Conservation (phyloP, 139 green algal genomes). For the Picochlorum costavermella region DNA sequence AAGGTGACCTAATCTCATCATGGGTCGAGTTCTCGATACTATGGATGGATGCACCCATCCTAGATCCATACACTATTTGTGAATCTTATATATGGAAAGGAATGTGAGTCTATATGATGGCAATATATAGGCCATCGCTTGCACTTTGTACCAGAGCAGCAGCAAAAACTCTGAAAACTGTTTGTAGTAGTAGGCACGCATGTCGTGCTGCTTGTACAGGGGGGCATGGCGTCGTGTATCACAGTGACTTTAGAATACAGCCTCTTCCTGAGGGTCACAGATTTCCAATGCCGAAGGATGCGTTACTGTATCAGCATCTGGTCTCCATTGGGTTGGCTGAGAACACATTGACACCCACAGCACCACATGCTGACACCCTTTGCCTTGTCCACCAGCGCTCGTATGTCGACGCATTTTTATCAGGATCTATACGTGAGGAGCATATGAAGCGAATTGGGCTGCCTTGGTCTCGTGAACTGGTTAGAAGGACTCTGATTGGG, state of each 20-base stretch:
- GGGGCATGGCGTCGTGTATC: constrained; percentile 37
- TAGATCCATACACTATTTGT: too few relatives aligned
- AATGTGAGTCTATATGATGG: too few relatives aligned
- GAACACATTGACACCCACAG: constrained; percentile 32
- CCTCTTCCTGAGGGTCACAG: constrained; percentile 31
- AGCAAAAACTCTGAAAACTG: too few relatives aligned
- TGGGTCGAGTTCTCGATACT: too few relatives aligned
- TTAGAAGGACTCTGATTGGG: constrained; percentile 39
- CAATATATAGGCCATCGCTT: too few relatives aligned
- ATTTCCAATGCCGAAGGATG: constrained; percentile 54
- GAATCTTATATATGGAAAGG: too few relatives aligned
- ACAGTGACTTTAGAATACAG: constrained; percentile 36
- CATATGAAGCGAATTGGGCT: constrained; percentile 40
- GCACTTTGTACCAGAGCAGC: too few relatives aligned
- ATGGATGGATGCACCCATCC: too few relatives aligned
- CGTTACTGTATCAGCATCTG: constrained; percentile 35
- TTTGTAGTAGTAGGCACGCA: too few relatives aligned
- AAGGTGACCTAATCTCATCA: too few relatives aligned
- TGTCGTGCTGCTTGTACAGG: background rate
- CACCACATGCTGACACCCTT: constrained; percentile 32
- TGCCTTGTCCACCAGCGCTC: constrained; percentile 26
- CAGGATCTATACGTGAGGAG: constrained; percentile 20
- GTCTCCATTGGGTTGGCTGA: constrained; percentile 18
- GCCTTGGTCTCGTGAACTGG: constrained; percentile 36
- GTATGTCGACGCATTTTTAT: constrained; percentile 29